These are phyloP conservation scores for Sarocladium strictum DNA, from an alignment of 2,329 filamentous ascomycete species.

Conservation along the genomic window DNA sequence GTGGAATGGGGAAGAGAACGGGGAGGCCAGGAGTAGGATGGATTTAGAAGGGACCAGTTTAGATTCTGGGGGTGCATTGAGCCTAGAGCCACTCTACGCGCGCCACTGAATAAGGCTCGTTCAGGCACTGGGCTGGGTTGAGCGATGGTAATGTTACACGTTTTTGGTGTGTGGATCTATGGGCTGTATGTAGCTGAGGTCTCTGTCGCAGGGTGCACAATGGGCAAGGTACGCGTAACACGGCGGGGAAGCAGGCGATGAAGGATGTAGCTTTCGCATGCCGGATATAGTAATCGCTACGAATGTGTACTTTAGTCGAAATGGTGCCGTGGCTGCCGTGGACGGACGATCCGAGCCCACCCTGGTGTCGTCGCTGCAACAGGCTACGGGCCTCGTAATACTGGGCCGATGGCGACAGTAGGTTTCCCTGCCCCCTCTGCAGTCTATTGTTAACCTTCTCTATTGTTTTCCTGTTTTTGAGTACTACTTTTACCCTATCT, in stretches of 20 bases:
- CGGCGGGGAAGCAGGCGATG: background rate
- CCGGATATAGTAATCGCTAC: background rate
- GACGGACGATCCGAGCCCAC: conserved; percentile 6
- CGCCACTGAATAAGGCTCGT: background rate
- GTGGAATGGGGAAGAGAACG: conserved; percentile 7
- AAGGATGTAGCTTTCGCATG: background rate
- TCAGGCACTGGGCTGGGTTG: background rate
- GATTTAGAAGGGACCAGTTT: background rate
- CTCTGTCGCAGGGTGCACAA: background rate
- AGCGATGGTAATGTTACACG: background rate
- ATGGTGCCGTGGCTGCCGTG: background rate
- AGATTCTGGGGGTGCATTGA: background rate
- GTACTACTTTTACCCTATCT: background rate
- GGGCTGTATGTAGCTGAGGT: background rate
- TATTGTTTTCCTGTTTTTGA: background rate
- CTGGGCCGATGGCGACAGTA: background rate
- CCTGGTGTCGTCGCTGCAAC: background rate
- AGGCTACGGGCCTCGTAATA: background rate
- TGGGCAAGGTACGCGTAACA: background rate
- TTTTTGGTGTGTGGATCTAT: background rate
- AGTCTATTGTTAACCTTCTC: background rate
- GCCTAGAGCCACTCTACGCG: background rate
- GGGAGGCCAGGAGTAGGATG: background rate
- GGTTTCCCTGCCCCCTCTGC: background rate
- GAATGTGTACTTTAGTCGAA: background rate